phyloP scores from a whole-genome alignment of 139 green algal genomes.

The Mychonastes homosphaera region DNA sequence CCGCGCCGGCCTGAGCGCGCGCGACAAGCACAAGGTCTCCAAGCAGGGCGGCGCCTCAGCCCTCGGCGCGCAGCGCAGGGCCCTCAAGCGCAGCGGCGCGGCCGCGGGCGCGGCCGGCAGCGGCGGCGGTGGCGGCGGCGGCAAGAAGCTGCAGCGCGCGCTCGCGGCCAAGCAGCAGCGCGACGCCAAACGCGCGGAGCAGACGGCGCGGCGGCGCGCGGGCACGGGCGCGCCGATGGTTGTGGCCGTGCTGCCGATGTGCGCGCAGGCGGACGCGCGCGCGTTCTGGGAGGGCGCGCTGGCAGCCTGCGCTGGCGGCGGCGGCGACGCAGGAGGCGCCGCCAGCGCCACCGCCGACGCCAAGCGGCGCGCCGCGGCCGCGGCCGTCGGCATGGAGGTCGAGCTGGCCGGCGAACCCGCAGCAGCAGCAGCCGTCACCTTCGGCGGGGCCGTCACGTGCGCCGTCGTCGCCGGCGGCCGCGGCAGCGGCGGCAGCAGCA shows the following conservation, averaged over 20 bases:
- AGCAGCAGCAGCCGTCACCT: neutral
- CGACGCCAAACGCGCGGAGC: slow-evolving; percentile 48
- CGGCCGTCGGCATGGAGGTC: slow-evolving; percentile 6
- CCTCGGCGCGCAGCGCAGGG: slow-evolving; percentile 4
- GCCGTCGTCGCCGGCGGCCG: slow-evolving; percentile 7
- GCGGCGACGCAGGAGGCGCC: neutral
- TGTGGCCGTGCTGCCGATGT: slow-evolving; percentile 61
- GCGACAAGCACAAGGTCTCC: slow-evolving; percentile 51
- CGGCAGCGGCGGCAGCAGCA: slow-evolving; percentile 11
- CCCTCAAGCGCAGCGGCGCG: slow-evolving; percentile 20
- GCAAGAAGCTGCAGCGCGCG: slow-evolving; percentile 42
- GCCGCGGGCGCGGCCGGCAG: slow-evolving; percentile 4
- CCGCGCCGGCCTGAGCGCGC: slow-evolving; percentile 52
- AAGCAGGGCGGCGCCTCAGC: slow-evolving; percentile 23
- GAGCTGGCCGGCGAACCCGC: slow-evolving; percentile 4
- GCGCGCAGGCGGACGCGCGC: slow-evolving; percentile 30
- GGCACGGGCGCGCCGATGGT: slow-evolving; percentile 35
- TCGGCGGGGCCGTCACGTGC: neutral
- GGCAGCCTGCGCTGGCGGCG: slow-evolving; percentile 24
- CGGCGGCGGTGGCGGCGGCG: too few species aligned
- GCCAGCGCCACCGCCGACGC: neutral
- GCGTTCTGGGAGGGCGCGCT: slow-evolving; percentile 33
- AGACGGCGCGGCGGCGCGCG: slow-evolving; percentile 37
- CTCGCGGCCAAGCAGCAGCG: slow-evolving; percentile 49
- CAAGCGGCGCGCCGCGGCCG: neutral